These are phyloP conservation scores for Penicillium macrosclerotiorum DNA, from an alignment of 495 filamentous ascomycete genomes.

Conservation along the genomic window DNA sequence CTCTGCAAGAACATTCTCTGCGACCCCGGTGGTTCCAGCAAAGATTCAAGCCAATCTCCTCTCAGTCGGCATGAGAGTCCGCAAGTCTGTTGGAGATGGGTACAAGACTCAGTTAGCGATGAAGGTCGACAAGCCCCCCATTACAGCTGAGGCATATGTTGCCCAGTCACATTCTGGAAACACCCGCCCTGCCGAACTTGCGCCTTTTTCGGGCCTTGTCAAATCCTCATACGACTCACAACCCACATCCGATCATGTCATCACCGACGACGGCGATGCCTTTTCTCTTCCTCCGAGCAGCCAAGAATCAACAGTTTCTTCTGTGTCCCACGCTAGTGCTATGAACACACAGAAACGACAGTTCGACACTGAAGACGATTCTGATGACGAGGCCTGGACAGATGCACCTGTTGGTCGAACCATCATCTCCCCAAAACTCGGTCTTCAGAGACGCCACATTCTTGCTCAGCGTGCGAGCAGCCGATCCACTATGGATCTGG, in stretches of 20 bases:
- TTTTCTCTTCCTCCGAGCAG: constrained; percentile 46
- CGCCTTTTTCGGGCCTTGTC: constrained; percentile 74
- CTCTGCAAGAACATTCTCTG: constrained; percentile 39
- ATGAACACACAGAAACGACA: constrained; percentile 22
- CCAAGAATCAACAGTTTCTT: constrained; percentile 39
- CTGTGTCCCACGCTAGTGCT: constrained; percentile 1
- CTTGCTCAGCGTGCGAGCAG: constrained; percentile 8
- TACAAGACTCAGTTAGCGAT: constrained; percentile 66
- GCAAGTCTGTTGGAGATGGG: constrained; percentile 87
- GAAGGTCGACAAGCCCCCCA: constrained; percentile 23
- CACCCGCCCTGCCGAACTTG: constrained; percentile 51
- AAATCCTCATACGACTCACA: constrained; percentile 40
- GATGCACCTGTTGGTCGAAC: constrained; percentile 17
- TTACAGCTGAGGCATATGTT: constrained; percentile 13
- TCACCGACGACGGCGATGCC: constrained; percentile 39
- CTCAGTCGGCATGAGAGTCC: constrained; percentile 86
- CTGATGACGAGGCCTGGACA: constrained; percentile 2
- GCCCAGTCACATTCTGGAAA: constrained; percentile 13
- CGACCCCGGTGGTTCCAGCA: constrained; percentile 52
- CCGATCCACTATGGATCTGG: constrained; percentile 29
- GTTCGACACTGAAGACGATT: constrained; percentile 30
- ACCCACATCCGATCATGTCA: constrained; percentile 10
- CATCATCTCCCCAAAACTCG: constrained; percentile 35
- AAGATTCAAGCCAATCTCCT: constrained; percentile 74
- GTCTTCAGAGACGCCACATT: constrained; percentile 33